These are phyloP conservation scores for Trichoderma sp. DNA, from an alignment of 2,329 filamentous ascomycete species.

Conservation along the genomic window DNA sequence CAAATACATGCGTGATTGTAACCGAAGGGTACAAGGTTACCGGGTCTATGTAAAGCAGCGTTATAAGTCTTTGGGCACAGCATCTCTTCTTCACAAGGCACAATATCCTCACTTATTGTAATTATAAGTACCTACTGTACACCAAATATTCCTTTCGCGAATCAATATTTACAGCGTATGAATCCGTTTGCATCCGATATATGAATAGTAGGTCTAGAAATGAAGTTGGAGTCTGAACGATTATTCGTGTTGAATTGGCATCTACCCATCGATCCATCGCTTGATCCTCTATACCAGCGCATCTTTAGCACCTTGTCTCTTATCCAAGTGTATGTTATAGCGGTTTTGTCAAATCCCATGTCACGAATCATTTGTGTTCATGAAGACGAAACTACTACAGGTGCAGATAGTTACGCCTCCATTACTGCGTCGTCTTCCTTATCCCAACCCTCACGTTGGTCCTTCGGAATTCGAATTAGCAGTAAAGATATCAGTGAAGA, in stretches of 20 bases:
- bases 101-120: background rate
- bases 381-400: background rate
- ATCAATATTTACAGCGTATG: too few species aligned
- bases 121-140: too few species aligned
- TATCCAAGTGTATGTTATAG: background rate
- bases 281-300: background rate
- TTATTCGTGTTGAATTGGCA: background rate
- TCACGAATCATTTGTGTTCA: background rate
- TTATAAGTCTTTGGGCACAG: background rate
- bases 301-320: background rate
- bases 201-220: too few species aligned
- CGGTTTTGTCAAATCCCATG: background rate
- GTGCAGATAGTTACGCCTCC: background rate
- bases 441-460: slow-evolving; percentile 41
- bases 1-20: background rate
- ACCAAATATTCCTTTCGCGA: background rate
- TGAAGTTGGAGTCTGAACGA: background rate
- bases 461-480: slow-evolving; percentile 45
- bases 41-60: background rate
- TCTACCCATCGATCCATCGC: background rate
- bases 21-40: background rate
- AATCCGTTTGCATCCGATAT: background rate
- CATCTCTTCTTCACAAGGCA: background rate
- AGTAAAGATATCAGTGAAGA: slow-evolving; percentile 40
- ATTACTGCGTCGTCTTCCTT: slow-evolving; percentile 11